Conservation (phyloP, 345 rosid species). For the Gossypium australe region DNA sequence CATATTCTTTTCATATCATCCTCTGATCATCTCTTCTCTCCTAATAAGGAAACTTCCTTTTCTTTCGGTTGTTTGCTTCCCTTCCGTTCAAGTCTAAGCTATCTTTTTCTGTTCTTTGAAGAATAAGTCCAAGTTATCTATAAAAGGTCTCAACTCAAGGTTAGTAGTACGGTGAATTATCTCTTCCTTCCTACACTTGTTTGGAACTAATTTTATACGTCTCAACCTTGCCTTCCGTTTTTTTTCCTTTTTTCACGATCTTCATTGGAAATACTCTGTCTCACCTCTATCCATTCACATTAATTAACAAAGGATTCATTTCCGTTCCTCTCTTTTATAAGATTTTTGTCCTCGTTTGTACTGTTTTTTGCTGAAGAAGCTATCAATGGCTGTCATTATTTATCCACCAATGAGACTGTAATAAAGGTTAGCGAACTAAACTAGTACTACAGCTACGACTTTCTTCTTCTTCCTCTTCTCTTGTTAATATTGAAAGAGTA, state of each 20-base stretch:
- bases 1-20: slow-evolving; percentile 3
- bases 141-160: too few relatives aligned
- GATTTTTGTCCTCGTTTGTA: not conserved
- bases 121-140: too few relatives aligned
- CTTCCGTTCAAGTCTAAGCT: not conserved
- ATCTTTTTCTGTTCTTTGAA: not conserved
- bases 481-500: too few relatives aligned
- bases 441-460: not conserved
- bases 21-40: slow-evolving; percentile 20
- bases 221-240: too few relatives aligned
- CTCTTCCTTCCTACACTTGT: too few relatives aligned
- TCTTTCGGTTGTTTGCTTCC: slow-evolving; percentile 11
- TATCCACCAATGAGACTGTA: slow-evolving; percentile 24
- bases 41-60: slow-evolving; percentile 6
- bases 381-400: slow-evolving; percentile 36
- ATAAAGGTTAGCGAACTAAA: slow-evolving; percentile 29
- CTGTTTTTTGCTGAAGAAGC: slow-evolving; percentile 25
- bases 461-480: not conserved
- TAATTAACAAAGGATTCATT: not conserved
- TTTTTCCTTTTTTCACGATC: not conserved
- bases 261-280: not conserved
- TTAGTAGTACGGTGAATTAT: too few relatives aligned
- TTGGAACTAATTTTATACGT: too few relatives aligned
- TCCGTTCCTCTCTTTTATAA: not conserved
- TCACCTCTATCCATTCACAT: too few relatives aligned